These are phyloP conservation scores for Apiospora marii DNA, from an alignment of 2,329 filamentous ascomycete species.

Conservation along the genomic window DNA sequence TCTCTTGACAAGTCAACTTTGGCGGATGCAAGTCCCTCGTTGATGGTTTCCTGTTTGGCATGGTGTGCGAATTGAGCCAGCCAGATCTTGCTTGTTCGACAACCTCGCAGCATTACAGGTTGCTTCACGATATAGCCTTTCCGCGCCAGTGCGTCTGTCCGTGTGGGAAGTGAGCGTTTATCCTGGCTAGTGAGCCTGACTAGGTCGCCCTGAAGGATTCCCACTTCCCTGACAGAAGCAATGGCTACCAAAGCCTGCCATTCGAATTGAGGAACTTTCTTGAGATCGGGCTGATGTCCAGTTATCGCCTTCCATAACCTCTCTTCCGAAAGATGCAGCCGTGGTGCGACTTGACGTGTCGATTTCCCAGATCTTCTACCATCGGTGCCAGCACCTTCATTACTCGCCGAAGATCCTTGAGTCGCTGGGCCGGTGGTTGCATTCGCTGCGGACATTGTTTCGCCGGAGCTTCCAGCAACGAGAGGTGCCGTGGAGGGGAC, in stretches of 20 bases:
- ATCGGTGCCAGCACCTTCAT: slow-evolving; percentile 23
- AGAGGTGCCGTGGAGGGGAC: slow-evolving; percentile 24
- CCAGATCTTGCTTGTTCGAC: slow-evolving; percentile 70
- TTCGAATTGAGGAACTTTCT: slow-evolving; percentile 64
- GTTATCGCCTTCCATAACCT: slow-evolving; percentile 67
- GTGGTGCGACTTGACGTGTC: slow-evolving; percentile 29
- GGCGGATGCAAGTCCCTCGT: slow-evolving; percentile 41
- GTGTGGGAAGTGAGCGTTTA: slow-evolving; percentile 68
- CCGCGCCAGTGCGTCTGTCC: slow-evolving; percentile 64
- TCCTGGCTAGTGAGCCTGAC: slow-evolving; percentile 66
- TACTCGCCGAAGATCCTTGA: background rate
- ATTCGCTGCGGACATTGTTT: slow-evolving; percentile 15
- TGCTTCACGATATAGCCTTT: slow-evolving; percentile 71
- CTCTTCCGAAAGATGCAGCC: slow-evolving; percentile 60
- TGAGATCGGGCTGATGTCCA: slow-evolving; percentile 66
- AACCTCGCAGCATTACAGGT: slow-evolving; percentile 63
- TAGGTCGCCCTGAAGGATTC: slow-evolving; percentile 68
- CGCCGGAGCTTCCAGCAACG: slow-evolving; percentile 22
- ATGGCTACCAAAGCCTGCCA: slow-evolving; percentile 67
- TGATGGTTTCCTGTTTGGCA: slow-evolving; percentile 51
- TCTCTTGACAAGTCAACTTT: slow-evolving; percentile 50
- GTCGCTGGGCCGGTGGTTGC: background rate
- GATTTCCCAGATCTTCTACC: slow-evolving; percentile 13
- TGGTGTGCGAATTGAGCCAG: slow-evolving; percentile 58
- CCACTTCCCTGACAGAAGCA: slow-evolving; percentile 59